Base-by-base conservation (phyloP, 2,329 filamentous ascomycete genomes). In the Xylaria sp. region DNA sequence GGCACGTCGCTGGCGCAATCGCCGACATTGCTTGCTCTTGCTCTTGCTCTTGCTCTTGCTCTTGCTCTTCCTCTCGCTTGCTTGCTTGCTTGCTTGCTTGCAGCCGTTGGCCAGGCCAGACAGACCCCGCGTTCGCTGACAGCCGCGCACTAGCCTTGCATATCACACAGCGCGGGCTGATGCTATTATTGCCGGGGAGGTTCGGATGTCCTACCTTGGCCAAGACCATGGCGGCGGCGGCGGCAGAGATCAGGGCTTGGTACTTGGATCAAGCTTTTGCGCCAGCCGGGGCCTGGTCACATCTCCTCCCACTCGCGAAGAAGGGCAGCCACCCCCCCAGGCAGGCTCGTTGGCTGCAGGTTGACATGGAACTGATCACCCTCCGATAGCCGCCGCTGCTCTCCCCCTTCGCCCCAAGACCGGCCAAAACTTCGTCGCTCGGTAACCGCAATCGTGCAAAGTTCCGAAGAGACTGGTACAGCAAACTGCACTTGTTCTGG, bases 21-120 rank as follows among this genome's bases (percentile, higher is more conserved):
- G n/a, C n/a, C n/a, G n/a, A n/a, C n/a, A n/a, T n/a, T n/a, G n/a
- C n/a, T n/a, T n/a, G n/a, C n/a, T n/a, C n/a, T n/a, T n/a, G n/a
- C n/a, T n/a, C n/a, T n/a, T n/a, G n/a, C n/a, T n/a, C n/a, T n/a
- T n/a, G n/a, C n/a, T n/a, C n/a, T n/a, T n/a, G n/a, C n/a, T n/a
- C n/a, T n/a, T n/a, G n/a, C n/a, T n/a, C n/a, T n/a, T n/a, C n/a
- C n/a, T n/a, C n/a, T n/a, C n/a, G n/a, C n/a, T n/a, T n/a, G n/a
- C n/a, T n/a, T n/a, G n/a, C n/a, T n/a, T n/a, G n/a, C n/a, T n/a
- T n/a, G n/a, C n/a, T 61, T 43, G 52, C 58, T 43, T 59, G 52
- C 53, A 56, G 55, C 53, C 59, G 52, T 61, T 59, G 58, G 58
- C 55, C 54, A 60, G 57, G 58, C 59, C 58, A 61, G 29, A 34